Conservation (phyloP, 352 stramenopile species). For the Peronospora belbahrii region DNA sequence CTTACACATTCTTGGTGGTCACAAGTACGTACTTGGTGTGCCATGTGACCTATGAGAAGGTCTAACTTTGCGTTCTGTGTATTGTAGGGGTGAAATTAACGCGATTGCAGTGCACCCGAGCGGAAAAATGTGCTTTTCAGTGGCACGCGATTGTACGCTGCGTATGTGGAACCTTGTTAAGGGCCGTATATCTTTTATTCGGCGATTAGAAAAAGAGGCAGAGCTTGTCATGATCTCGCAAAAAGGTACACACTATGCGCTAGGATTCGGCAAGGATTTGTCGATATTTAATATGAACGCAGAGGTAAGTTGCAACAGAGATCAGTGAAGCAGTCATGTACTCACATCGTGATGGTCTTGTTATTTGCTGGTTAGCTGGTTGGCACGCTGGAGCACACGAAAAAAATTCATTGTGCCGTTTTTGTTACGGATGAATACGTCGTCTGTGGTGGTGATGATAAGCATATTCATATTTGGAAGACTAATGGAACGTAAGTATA, state of each 20-base stretch:
- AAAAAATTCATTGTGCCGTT: slow-evolving; percentile 67
- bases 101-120: slow-evolving; percentile 84
- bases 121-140: slow-evolving; percentile 82
- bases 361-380: slow-evolving; percentile 31
- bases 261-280: slow-evolving; percentile 63
- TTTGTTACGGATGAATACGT: slow-evolving; percentile 73
- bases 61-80: background rate
- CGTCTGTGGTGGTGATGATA: slow-evolving; percentile 72
- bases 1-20: slow-evolving; percentile 81
- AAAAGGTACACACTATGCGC: slow-evolving; percentile 57
- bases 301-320: slow-evolving; percentile 28
- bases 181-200: slow-evolving; percentile 82
- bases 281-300: slow-evolving; percentile 80
- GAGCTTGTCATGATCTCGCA: slow-evolving; percentile 69
- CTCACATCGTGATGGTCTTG: background rate
- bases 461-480: slow-evolving; percentile 80
- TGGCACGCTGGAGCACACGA: slow-evolving; percentile 54
- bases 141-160: slow-evolving; percentile 74
- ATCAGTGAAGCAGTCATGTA: background rate
- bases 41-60: background rate
- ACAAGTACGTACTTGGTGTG: slow-evolving; percentile 46
- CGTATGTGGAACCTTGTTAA: slow-evolving; percentile 89
- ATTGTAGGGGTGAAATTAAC: slow-evolving; percentile 61
- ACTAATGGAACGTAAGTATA: slow-evolving; percentile 53
- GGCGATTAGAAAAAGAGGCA: slow-evolving; percentile 75